Conservation (phyloP, 2,329 filamentous ascomycete species). For the Colletotrichum tamarilloi region DNA sequence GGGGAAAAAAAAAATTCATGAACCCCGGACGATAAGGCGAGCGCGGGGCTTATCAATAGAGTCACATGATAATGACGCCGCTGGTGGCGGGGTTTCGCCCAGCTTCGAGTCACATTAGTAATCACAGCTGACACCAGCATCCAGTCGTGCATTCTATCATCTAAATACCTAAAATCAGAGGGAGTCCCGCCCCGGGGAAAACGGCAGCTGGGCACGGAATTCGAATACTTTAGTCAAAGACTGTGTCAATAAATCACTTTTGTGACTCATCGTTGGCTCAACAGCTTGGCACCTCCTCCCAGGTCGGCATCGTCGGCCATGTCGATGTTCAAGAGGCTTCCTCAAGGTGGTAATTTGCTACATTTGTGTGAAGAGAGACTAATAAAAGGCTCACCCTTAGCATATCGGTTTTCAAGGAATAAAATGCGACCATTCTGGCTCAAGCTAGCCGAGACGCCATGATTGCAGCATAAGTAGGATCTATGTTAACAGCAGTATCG, state of each 20-base stretch:
- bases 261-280: neutral
- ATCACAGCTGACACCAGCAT: neutral
- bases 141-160: neutral
- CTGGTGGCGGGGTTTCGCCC: conserved; percentile 5
- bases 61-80: conserved; percentile 4
- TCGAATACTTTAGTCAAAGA: neutral
- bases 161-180: no score
- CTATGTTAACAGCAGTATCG: no score
- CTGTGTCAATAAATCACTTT: neutral
- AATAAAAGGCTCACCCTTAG: no score
- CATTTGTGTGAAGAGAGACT: no score
- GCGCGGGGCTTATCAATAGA: conserved; percentile 25
- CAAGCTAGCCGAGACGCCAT: no score
- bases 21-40: conserved; percentile 12
- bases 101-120: neutral
- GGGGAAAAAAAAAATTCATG: conserved; percentile 20
- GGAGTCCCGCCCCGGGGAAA: neutral
- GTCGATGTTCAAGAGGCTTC: no score
- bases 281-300: no score
- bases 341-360: no score
- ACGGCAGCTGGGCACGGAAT: neutral
- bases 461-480: no score
- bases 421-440: no score
- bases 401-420: no score
- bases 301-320: no score